Conservation (phyloP, 2,329 filamentous ascomycete genomes). For the Claviceps humidiphila region DNA sequence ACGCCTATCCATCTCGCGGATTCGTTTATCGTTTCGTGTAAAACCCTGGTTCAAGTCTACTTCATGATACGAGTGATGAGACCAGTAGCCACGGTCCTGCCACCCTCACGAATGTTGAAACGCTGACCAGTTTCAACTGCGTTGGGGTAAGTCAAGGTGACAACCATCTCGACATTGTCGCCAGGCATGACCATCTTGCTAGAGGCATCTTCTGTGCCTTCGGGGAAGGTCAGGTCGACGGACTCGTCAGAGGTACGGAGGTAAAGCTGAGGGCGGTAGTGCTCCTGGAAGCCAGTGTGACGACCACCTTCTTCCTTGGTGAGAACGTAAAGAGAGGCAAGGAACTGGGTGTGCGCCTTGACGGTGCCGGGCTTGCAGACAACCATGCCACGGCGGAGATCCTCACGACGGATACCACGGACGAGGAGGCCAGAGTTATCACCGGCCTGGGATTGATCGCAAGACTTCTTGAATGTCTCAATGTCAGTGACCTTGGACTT, state of each 20-base stretch:
- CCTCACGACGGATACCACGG: conserved; percentile 91
- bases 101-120: conserved; percentile 97
- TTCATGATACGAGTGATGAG: conserved; percentile 61
- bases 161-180: conserved; percentile 97
- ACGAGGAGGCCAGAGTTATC: conserved; percentile 97
- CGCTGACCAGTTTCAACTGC: conserved; percentile 86
- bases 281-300: conserved; percentile 87
- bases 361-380: conserved; percentile 69
- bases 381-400: conserved; percentile 90
- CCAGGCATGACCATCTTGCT: conserved; percentile 90
- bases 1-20: no score
- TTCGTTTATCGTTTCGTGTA: background rate
- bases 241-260: conserved; percentile 80
- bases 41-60: conserved; percentile 21
- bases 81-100: conserved; percentile 75
- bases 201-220: conserved; percentile 58
- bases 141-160: conserved; percentile 70
- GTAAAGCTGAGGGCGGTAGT: conserved; percentile 96
- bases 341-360: conserved; percentile 83
- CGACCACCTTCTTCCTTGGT: conserved; percentile 97
- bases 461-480: conserved; percentile 99
- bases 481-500: conserved; percentile 99
- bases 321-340: conserved; percentile 92
- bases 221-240: conserved; percentile 73
- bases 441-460: conserved; percentile 87